Base-by-base conservation (phyloP, 305 asterid species). In the Coffea humblotiana region DNA sequence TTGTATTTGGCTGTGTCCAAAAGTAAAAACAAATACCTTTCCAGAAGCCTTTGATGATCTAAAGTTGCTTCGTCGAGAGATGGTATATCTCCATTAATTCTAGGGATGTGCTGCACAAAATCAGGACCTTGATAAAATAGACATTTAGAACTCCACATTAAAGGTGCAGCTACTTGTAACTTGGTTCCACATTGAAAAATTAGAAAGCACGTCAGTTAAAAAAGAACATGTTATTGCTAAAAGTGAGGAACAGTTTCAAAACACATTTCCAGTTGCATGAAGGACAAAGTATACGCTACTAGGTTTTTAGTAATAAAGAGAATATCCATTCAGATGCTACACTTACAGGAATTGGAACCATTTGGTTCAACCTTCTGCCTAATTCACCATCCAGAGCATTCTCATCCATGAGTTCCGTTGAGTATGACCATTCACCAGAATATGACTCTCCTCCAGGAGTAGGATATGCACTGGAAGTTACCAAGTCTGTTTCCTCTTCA, bases 71-170 rank as follows among this genome's bases (percentile, higher is more conserved):
- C 98, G 83, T 95, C 97, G 71, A 80, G 84, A 43, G 98, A 87
- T 77, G 99, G 98, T 85, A 95, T 94, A 76, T 90, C 97, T 81
- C 97, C 98, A 85, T 95, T 95, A 80, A 90, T 89, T 84, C 88
- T 92, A 72, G 97, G 99, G 83, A 94, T 92, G 81, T 92, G 99
- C 99, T 95, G 95, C 87, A 85, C 47, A 47, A 67, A 79, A 51
- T 32, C 76, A 81, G 68, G 61, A 79, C 72, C 43, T 40, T 5
- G 6, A 40, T 40, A 40, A 37, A 40, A 40, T 40, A 40, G 6
- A 40, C 4, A 40, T 40, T 40, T 40, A 40, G 49, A 78, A 76
- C 64, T 2, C 51, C 65, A 49, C 47, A 70, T n/a, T 70, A 43
- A 61, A 10, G 72, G 71, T 71, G 64, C 64, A 74, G 81, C 77